Evolutionary conservation across 192 early-diverging fungal species (phyloP).

Genomic region (Coemansia sp.): DNA sequence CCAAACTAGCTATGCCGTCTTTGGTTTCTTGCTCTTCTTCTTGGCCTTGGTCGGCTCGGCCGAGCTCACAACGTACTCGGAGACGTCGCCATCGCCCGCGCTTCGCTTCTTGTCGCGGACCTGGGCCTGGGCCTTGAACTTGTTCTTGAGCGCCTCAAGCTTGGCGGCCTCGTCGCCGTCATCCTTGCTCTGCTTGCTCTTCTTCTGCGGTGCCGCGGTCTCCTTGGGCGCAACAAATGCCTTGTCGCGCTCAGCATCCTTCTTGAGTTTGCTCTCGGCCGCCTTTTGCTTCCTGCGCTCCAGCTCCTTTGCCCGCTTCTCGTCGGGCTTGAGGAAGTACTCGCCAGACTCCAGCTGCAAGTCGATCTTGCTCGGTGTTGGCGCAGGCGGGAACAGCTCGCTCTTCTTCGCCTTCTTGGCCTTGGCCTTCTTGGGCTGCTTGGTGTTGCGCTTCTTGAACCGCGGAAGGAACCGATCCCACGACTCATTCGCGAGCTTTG

Average conservation of each 20-base stretch:
- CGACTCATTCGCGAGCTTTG: constrained; percentile 83
- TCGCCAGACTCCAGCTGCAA: constrained; percentile 90
- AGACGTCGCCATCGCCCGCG: constrained; percentile 5
- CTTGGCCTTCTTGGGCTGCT: constrained; percentile 58
- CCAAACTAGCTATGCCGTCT: too few species aligned
- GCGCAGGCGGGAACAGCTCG: constrained; percentile 88
- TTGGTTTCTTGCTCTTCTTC: not conserved
- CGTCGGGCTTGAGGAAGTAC: constrained; percentile 81
- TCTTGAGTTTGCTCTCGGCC: constrained; percentile 61
- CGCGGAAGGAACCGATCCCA: constrained; percentile 98
- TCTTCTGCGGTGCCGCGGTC: not conserved
- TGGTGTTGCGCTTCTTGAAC: constrained; percentile 87
- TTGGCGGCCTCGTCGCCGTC: constrained; percentile 25
- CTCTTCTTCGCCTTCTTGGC: constrained; percentile 70
- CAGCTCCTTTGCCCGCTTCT: constrained; percentile 57
- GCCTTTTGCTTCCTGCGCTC: constrained; percentile 61
- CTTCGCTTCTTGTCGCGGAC: constrained; percentile 10
- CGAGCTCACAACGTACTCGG: constrained; percentile 9
- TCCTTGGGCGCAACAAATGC: constrained; percentile 81
- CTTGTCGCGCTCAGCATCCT: constrained; percentile 65
- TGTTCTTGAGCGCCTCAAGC: constrained; percentile 40
- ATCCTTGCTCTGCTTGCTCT: not conserved
- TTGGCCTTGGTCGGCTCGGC: constrained; percentile 21
- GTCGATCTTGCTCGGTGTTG: constrained; percentile 81
- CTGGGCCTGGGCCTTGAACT: constrained; percentile 39